Base-by-base conservation (phyloP, 805 yeast genomes). In the Kluyveromyces lactis region DNA sequence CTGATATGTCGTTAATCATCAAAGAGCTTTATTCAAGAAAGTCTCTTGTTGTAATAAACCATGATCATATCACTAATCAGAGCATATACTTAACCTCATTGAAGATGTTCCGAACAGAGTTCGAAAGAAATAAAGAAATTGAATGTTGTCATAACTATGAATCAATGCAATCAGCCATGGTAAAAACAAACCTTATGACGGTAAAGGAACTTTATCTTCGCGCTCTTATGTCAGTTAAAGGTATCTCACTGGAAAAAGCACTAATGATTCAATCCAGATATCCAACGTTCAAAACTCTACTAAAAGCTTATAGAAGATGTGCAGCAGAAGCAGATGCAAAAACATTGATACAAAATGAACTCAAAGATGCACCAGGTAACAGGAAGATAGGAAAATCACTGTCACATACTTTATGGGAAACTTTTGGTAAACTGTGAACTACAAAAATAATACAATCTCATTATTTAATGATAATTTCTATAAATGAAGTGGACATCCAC, bases 191-290 rank as follows among this genome's bases (percentile, higher is more conserved):
- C 18, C 64, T 80, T 66, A 66, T 73, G 52, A 83, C 95, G 0
- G 76, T 86, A 0, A 77, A 76, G 33, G 96, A 90, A 45, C 63
- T 86, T 50, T 90, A 78, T 49, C 63, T 86, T 2, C 67, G 74
- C 33, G 77, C 86, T 80, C 69, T 92, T 17, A 76, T 87, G 81
- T 74, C 87, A 2, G 71, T 83, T 2, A 72, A 75, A 44, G 98
- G 97, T 0, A 68, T 92, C 1, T 77, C 95, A 0, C 62, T 85
- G 23, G 97, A 90, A 46, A 86, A 84, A 55, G 98, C 98, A 0
- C 54, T 77, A 8, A 75, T 76, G 6, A 77, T 92, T 8, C 97
- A 89, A 59, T 65, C 66, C 15, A 56, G 69, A 31, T 92, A 69
- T 53, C 76, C 77, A 2, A 89, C 97, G 0, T 92, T 97, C 0